phyloP scores from a whole-genome alignment of 139 green algal genomes.

The Coelastrella sp. region DNA sequence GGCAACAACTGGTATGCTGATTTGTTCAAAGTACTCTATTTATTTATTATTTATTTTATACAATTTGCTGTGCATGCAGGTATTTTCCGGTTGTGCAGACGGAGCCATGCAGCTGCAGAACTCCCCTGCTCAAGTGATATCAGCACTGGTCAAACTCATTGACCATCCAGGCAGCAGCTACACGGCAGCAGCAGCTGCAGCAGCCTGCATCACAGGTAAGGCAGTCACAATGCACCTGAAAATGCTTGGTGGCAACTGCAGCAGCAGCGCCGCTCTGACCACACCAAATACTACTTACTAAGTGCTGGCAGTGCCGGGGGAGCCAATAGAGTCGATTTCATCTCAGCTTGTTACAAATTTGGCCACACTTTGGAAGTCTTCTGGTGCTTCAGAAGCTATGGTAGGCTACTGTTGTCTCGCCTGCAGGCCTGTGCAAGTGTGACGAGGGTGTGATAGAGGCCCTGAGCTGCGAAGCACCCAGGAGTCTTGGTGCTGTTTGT shows the following conservation, averaged over 20 bases:
- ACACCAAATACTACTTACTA: too few relatives aligned
- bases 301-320: too few relatives aligned
- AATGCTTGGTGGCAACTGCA: not conserved
- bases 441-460: conserved; percentile 28
- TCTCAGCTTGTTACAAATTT: too few relatives aligned
- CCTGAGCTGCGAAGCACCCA: conserved; percentile 11
- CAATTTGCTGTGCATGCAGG: not conserved
- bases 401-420: not conserved
- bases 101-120: not conserved
- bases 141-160: conserved; percentile 4
- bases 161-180: conserved; percentile 7
- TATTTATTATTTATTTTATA: too few relatives aligned
- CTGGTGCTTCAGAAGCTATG: not conserved
- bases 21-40: too few relatives aligned
- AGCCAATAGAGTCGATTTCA: too few relatives aligned
- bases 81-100: conserved; percentile 3
- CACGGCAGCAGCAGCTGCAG: conserved; percentile 24
- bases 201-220: conserved; percentile 22
- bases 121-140: not conserved
- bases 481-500: not conserved
- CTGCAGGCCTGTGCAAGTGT: conserved; percentile 14
- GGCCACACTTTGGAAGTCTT: too few relatives aligned
- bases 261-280: not conserved
- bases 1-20: too few relatives aligned
- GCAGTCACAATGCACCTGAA: not conserved